A percentile compares a stretch with the other conserved stretches of the same genome.
phyloP scores from a whole-genome alignment of 768 basidiomycete species.

The Naematelia aurantialba region DNA sequence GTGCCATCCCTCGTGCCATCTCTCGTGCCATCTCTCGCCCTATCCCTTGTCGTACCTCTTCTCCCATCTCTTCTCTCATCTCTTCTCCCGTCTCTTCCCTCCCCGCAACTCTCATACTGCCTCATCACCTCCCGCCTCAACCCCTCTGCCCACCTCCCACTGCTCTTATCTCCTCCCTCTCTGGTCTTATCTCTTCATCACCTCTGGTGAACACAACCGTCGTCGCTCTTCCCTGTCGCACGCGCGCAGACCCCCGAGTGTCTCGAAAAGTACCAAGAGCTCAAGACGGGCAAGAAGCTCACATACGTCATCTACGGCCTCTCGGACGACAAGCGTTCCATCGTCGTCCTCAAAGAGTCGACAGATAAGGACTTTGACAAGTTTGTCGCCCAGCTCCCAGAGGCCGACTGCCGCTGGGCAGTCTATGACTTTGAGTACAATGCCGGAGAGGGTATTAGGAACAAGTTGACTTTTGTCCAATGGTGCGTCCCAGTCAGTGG shows the following conservation, averaged over 20 bases:
- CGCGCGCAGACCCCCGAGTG: conserved; percentile 63
- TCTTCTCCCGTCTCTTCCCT: background rate
- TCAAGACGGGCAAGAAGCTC: conserved; percentile 71
- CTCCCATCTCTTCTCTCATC: background rate
- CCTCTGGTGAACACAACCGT: background rate
- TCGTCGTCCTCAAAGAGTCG: conserved; percentile 70
- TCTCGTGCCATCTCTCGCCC: background rate
- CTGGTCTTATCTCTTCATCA: conserved; percentile 16
- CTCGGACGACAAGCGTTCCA: conserved; percentile 55
- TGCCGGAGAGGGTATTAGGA: conserved; percentile 66
- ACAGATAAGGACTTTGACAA: conserved; percentile 60
- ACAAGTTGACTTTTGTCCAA: conserved; percentile 75
- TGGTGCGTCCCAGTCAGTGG: conserved; percentile 62
- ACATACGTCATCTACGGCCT: conserved; percentile 82
- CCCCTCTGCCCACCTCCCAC: background rate
- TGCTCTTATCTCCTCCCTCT: no score
- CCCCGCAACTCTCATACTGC: conserved; percentile 12
- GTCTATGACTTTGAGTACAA: conserved; percentile 86
- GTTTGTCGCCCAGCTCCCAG: conserved; percentile 71
- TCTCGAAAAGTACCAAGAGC: conserved; percentile 60
- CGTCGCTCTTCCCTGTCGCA: background rate
- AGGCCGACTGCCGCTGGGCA: conserved; percentile 76
- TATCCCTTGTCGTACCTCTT: background rate
- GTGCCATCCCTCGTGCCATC: background rate
- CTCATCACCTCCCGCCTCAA: background rate